Percentiles rank a stretch among this genome's conserved stretches.
Evolutionary conservation across 306 rosid genomes (phyloP).

Genomic region (Cercis canadensis): DNA sequence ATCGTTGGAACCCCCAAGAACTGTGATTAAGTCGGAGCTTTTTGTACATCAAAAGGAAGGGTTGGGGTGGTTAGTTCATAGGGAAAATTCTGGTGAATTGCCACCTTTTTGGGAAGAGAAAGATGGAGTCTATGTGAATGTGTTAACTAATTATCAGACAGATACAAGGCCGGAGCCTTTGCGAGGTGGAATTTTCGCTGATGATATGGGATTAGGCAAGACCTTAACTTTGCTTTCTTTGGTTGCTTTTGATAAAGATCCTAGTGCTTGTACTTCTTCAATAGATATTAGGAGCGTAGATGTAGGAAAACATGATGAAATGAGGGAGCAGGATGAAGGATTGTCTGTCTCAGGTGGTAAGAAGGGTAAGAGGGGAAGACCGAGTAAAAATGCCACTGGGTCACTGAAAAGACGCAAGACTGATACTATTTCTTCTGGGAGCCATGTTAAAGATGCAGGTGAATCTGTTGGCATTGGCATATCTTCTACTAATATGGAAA

Average conservation of each 20-base stretch:
- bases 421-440: slow-evolving; percentile 18
- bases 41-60: slow-evolving; percentile 76
- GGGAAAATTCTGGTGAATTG: slow-evolving; percentile 60
- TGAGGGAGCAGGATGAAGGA: slow-evolving; percentile 34
- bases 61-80: slow-evolving; percentile 64
- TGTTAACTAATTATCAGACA: slow-evolving; percentile 60
- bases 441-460: neutral
- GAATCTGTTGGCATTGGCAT: slow-evolving; percentile 28
- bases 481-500: slow-evolving; percentile 8
- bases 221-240: slow-evolving; percentile 73
- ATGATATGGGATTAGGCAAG: slow-evolving; percentile 90
- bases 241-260: slow-evolving; percentile 61
- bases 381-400: slow-evolving; percentile 22
- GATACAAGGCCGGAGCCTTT: slow-evolving; percentile 59
- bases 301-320: slow-evolving; percentile 33
- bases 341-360: slow-evolving; percentile 30
- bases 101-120: slow-evolving; percentile 83
- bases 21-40: slow-evolving; percentile 59
- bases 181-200: slow-evolving; percentile 81
- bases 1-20: slow-evolving; percentile 53
- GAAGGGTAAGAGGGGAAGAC: slow-evolving; percentile 48
- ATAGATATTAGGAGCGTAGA: slow-evolving; percentile 19
- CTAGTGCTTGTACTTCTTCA: slow-evolving; percentile 3
- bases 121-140: slow-evolving; percentile 56
- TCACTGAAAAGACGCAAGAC: slow-evolving; percentile 42